These are phyloP conservation scores for Zoysia pacifica DNA, from an alignment of 176 grass and related monocot genomes.

Conservation along the genomic window DNA sequence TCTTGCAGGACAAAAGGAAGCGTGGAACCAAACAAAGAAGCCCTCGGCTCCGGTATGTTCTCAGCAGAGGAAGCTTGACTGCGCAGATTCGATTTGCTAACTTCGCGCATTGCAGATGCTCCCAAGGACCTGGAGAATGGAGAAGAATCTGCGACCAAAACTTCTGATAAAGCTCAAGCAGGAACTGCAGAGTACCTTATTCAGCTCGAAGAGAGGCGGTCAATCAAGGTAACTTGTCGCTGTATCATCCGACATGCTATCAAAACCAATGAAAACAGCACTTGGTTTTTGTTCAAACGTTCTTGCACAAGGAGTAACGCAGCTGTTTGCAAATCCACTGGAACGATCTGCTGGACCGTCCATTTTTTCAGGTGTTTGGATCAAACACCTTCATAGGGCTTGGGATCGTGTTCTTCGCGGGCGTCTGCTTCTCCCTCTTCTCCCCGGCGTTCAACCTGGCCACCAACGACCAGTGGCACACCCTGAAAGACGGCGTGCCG, in stretches of 20 bases:
- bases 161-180: constrained; percentile 59
- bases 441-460: constrained; percentile 94
- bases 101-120: constrained; percentile 35
- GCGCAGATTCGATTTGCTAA: constrained; percentile 24
- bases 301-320: not conserved
- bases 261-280: not conserved
- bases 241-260: not conserved
- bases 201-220: constrained; percentile 73
- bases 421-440: constrained; percentile 92
- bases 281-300: not conserved
- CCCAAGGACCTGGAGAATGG: constrained; percentile 67
- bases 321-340: not conserved
- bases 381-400: constrained; percentile 75
- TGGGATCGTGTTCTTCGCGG: constrained; percentile 82
- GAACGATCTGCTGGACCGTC: not conserved
- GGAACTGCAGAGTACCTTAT: constrained; percentile 89
- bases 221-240: constrained; percentile 66
- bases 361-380: constrained; percentile 47
- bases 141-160: constrained; percentile 32
- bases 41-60: constrained; percentile 39
- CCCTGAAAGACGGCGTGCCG: constrained; percentile 64
- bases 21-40: constrained; percentile 18
- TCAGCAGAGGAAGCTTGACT: not conserved
- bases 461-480: constrained; percentile 92
- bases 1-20: constrained; percentile 33